Base-by-base conservation (phyloP, 169 alveolate genomes). In the Plasmodium gonderi region DNA sequence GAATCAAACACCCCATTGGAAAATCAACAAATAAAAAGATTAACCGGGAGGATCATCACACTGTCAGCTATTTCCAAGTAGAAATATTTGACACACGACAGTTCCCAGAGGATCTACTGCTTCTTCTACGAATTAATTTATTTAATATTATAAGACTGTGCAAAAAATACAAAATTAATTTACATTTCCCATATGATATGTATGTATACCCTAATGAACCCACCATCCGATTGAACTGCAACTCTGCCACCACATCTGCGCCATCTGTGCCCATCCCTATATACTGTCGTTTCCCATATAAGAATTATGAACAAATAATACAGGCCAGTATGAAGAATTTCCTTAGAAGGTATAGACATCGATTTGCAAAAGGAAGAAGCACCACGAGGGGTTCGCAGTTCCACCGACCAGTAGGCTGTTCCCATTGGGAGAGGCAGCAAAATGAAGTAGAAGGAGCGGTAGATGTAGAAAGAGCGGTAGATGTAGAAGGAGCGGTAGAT, bases 141-240 rank as follows among this genome's bases (percentile, higher is more conserved):
- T 60, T 87, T 54, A 74, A 87, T 33, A 87, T 87, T 9, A 11
- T 87, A 1, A 38, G 45, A 6, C 54, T 75, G 26, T 87, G 72
- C 29, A 44, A 87, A 11, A 54, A 12, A 45, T 60, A 75, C 45
- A 40, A 75, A 11, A 40, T 87, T 9, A 74, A 54, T 29, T 36
- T 87, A 11, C 93, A 87, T 14, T 54, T 87, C 36, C 87, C 89
- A 1, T 6, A 33, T 0, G 93, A 87, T 60, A 49, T 87, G 11
- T 36, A 23, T 45, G 49, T 51, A 54, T 65, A 47, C 26, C 26
- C 0, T 38, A 72, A 5, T 8, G 26, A n/a, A 5, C 1, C 12
- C 12, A 14, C 7, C 51, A 11, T n/a, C 77, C 72, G 36, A n/a
- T n/a, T n/a, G 67, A 51, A 26, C n/a, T 12, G 0, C 26, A 23